A percentile compares a stretch with the other conserved stretches of the same genome.
Evolutionary conservation across 768 basidiomycete species (phyloP).

Genomic region (Dentipellis fragilis): DNA sequence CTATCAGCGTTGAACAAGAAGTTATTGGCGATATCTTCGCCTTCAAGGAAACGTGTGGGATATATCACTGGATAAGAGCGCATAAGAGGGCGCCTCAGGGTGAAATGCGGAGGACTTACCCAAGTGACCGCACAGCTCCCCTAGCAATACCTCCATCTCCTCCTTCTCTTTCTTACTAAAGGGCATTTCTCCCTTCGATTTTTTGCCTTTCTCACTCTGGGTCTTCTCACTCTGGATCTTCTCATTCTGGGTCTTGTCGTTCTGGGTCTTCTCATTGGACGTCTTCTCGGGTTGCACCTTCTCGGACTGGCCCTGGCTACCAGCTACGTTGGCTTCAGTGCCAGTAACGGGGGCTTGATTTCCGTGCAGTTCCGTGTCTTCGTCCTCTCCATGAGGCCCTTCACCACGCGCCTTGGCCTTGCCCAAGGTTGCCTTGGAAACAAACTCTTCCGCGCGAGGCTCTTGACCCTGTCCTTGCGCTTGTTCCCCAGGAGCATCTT

Average conservation of each 20-base stretch:
- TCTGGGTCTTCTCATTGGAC: constrained; percentile 27
- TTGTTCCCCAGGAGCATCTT: constrained; percentile 20
- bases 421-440: neutral
- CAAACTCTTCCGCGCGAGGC: constrained; percentile 10
- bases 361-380: neutral
- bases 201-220: constrained; percentile 27
- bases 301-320: neutral
- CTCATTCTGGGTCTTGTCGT: neutral
- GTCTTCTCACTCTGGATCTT: neutral
- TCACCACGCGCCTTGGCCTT: neutral
- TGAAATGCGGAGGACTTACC: constrained; percentile 38
- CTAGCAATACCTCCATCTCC: constrained; percentile 80
- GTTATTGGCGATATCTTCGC: constrained; percentile 87
- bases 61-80: constrained; percentile 51
- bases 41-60: constrained; percentile 82
- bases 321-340: neutral
- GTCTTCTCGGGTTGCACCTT: neutral
- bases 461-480: constrained; percentile 6
- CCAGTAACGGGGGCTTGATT: neutral
- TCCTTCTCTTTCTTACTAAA: constrained; percentile 79
- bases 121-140: constrained; percentile 74
- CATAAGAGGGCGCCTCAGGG: neutral
- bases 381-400: neutral
- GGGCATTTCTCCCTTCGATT: constrained; percentile 42
- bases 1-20: constrained; percentile 89